phyloP scores from a whole-genome alignment of 2,329 filamentous ascomycete species.

The Juglanconis sp. region DNA sequence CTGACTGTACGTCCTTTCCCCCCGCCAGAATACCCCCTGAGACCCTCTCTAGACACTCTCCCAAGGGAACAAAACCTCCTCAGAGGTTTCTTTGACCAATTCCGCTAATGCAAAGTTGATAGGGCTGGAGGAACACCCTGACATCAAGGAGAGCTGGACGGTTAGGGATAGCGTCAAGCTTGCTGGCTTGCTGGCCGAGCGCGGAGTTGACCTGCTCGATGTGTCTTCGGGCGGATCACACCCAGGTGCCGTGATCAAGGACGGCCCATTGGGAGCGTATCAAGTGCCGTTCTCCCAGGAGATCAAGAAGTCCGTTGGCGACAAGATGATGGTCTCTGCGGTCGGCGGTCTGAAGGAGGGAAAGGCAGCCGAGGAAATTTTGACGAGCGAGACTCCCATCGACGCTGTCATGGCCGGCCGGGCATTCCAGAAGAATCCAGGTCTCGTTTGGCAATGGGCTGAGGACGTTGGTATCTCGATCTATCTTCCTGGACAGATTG shows the following conservation, averaged over 20 bases:
- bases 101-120: no score
- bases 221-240: conserved; percentile 68
- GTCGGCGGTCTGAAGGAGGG: conserved; percentile 50
- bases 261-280: conserved; percentile 55
- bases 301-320: conserved; percentile 68
- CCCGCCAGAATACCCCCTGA: no score
- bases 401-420: conserved; percentile 51
- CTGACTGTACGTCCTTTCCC: conserved; percentile 51
- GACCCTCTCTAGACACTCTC: no score
- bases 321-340: conserved; percentile 45
- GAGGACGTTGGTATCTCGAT: conserved; percentile 49
- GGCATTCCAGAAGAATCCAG: conserved; percentile 57
- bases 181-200: conserved; percentile 59
- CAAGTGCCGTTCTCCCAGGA: conserved; percentile 68
- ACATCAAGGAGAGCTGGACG: conserved; percentile 58
- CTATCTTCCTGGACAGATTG: conserved; percentile 50
- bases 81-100: no score
- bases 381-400: conserved; percentile 40
- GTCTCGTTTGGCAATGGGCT: conserved; percentile 53
- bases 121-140: conserved; percentile 54
- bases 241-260: conserved; percentile 52
- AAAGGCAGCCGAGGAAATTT: conserved; percentile 42
- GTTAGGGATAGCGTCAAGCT: conserved; percentile 61
- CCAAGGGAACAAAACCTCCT: no score
- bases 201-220: conserved; percentile 73